Evolutionary conservation across 805 yeast species (phyloP).

Genomic region (Wickerhamomyces tratensis): DNA sequence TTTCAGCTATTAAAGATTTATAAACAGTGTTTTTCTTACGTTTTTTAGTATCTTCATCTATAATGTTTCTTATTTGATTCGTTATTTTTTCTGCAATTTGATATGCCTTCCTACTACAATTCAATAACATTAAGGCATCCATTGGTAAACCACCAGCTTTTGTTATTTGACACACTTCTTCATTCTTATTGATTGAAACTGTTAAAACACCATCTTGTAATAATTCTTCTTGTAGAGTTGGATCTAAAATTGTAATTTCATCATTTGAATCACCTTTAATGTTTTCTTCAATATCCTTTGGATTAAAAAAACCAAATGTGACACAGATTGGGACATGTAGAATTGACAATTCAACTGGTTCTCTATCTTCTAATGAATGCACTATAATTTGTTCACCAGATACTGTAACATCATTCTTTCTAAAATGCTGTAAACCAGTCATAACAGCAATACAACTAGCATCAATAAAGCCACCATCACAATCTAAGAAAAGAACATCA

Average conservation of each 20-base stretch:
- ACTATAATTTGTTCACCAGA: conserved; percentile 55
- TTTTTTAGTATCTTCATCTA: conserved; percentile 43
- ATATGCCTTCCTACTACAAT: conserved; percentile 60
- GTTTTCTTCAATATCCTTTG: conserved; percentile 52
- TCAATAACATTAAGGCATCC: conserved; percentile 58
- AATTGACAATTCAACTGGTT: conserved; percentile 78
- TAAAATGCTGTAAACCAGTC: conserved; percentile 75
- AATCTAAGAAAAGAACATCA: conserved; percentile 80
- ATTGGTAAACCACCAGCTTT: conserved; percentile 88
- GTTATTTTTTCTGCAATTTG: conserved; percentile 55
- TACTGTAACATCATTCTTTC: conserved; percentile 75
- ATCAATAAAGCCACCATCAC: conserved; percentile 90
- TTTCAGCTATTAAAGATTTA: background rate
- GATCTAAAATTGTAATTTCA: conserved; percentile 65
- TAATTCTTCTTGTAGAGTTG: conserved; percentile 67
- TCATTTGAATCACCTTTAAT: conserved; percentile 54
- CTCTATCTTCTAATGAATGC: conserved; percentile 68
- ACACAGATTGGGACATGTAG: conserved; percentile 87
- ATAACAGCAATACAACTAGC: conserved; percentile 86
- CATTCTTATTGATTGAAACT: conserved; percentile 78
- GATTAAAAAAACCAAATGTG: conserved; percentile 79
- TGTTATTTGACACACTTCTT: conserved; percentile 82
- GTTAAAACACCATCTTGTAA: conserved; percentile 73
- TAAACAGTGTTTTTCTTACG: conserved; percentile 25
- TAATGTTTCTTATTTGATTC: conserved; percentile 43